phyloP scores from a whole-genome alignment of 2,329 filamentous ascomycete genomes.

The Paraphoma sp. region DNA sequence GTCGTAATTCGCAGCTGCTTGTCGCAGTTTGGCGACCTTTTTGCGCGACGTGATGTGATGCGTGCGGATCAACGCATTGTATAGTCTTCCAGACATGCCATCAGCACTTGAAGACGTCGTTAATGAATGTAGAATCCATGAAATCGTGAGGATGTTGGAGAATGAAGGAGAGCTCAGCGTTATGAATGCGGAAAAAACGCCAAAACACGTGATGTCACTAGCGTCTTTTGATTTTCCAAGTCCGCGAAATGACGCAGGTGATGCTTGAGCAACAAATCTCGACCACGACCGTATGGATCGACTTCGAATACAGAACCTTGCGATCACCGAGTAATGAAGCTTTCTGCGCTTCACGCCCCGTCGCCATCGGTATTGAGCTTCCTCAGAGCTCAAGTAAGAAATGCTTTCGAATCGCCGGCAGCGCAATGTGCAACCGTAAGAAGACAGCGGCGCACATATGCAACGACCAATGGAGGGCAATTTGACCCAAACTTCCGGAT shows the following conservation, averaged over 20 bases:
- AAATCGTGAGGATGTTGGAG: background rate
- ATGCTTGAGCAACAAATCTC: slow-evolving; percentile 11
- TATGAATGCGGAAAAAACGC: slow-evolving; percentile 1
- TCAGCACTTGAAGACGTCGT: background rate
- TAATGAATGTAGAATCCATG: background rate
- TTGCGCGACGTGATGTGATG: slow-evolving; percentile 84
- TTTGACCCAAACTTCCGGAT: slow-evolving; percentile 3
- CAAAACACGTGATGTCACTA: slow-evolving; percentile 39
- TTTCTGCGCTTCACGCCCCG: slow-evolving; percentile 41
- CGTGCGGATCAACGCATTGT: slow-evolving; percentile 73
- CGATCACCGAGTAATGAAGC: slow-evolving; percentile 46
- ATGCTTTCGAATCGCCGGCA: slow-evolving; percentile 36
- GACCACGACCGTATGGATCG: slow-evolving; percentile 38
- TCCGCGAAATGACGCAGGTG: slow-evolving; percentile 15
- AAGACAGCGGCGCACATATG: slow-evolving; percentile 23
- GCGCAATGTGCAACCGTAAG: slow-evolving; percentile 29
- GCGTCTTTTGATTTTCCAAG: slow-evolving; percentile 26
- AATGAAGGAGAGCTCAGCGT: background rate
- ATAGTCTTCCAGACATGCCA: slow-evolving; percentile 38
- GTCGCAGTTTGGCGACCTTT: slow-evolving; percentile 69
- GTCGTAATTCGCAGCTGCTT: slow-evolving; percentile 66
- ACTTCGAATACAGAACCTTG: slow-evolving; percentile 18
- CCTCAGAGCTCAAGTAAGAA: slow-evolving; percentile 41
- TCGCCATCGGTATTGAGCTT: slow-evolving; percentile 48
- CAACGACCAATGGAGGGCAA: slow-evolving; percentile 8